Evolutionary conservation across 2,329 filamentous ascomycete species (phyloP), one percentile per base, ranked within the genome.

Genomic region (Podosphaera fusca): DNA sequence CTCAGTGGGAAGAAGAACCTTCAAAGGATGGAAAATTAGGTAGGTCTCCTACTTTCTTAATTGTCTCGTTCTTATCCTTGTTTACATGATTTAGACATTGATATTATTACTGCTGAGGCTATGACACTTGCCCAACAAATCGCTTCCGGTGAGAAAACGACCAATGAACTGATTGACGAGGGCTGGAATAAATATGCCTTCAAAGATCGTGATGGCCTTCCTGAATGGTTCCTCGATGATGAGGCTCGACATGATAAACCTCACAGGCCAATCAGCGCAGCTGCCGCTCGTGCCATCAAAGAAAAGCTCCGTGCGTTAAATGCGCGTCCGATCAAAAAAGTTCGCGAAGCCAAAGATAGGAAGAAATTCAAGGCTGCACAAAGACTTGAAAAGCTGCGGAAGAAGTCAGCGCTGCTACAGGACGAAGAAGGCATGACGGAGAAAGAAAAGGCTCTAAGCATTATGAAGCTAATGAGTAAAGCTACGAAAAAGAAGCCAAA

Each of bases 71-170:
- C n/a, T 30, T 6, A 49, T 47, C 14, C n/a, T 5, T 7, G n/a
- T 21, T 49, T 29, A 49, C n/a, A 49, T 49, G 2, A 21, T 5
- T 4, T 70, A 76, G 89, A 95, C 67, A 94, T 98, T 70, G 88
- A 96, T 68, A 96, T 98, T 65, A 94, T 96, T 66, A 98, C 92
- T n/a, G 92, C 88, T 4, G 92, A 98, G 74, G 92, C 94, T 61
- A 98, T 98, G 92, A 94, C 90, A 0, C 77, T 98, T 14, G 94
- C 92, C 0, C 92, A 96, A 62, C 80, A 87, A 66, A 82, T 98
- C 59, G 92, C 89, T 2, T 87, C 84, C 0, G 90, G 90, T 50
- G 78, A 90, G 67, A 89, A 84, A 69, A 85, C 82, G 0, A 84
- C 79, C 51, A 71, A 84, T 57, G 87, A 95, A 63, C 73, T 95